Percentiles rank a stretch among this genome's conserved stretches.
phyloP scores from a whole-genome alignment of 2,329 filamentous ascomycete genomes.

The Diaporthe citriasiana region DNA sequence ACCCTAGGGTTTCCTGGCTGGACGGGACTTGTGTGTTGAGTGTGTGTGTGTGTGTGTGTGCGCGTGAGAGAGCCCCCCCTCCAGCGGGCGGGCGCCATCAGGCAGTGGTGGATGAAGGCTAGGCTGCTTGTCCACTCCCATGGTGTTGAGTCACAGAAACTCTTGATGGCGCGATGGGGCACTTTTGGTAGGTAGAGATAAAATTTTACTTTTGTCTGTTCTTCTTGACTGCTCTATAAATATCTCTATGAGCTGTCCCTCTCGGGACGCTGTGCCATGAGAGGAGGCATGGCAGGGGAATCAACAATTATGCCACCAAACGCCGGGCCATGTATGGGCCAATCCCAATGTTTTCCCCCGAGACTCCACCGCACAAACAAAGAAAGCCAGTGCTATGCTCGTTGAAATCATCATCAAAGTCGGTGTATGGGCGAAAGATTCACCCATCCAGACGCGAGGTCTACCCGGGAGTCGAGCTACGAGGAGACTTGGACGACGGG shows the following conservation, averaged over 20 bases:
- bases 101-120: background rate
- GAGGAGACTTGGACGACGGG: constrained; percentile 41
- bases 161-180: constrained; percentile 9
- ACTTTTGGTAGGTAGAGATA: constrained; percentile 36
- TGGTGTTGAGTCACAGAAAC: constrained; percentile 22
- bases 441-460: background rate
- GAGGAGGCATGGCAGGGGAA: constrained; percentile 37
- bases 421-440: background rate
- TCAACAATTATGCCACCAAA: constrained; percentile 41
- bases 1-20: constrained; percentile 32
- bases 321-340: constrained; percentile 34
- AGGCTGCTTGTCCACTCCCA: background rate
- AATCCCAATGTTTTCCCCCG: constrained; percentile 11
- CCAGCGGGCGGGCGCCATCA: background rate
- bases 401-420: constrained; percentile 42
- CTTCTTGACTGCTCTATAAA: constrained; percentile 28
- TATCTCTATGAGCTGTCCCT: constrained; percentile 28
- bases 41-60: background rate
- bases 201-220: constrained; percentile 34
- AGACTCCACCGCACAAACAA: background rate
- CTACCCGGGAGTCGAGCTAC: constrained; percentile 13
- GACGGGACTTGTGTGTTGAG: background rate
- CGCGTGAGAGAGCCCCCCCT: background rate
- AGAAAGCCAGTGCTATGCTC: constrained; percentile 38
- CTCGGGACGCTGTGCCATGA: constrained; percentile 17